Evolutionary conservation across 441 rosid species (phyloP), one percentile per base, ranked within the genome.

Genomic region (Arabidopsis hybrid): DNA sequence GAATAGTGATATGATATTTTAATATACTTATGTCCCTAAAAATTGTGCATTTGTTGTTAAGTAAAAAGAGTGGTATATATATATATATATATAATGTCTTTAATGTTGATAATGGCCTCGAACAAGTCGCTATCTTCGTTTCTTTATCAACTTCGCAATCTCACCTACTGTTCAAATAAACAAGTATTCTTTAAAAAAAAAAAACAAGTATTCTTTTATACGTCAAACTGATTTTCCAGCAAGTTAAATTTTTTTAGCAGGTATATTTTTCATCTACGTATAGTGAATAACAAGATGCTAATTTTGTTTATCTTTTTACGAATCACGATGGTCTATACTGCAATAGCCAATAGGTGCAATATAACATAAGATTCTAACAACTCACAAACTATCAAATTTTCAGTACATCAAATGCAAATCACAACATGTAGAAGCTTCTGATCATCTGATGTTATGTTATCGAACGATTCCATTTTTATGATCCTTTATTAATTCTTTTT

Each of bases 91-190:
- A 26, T 26, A 53, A 12, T 11, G 29, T 29, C 39, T n/a, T 45
- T 3, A 18, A 16, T 8, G 67, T 26, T 62, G 12, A 43, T 29
- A 8, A 3, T 47, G 39, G 43, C 64, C 18, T 72, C 70, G 50
- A 72, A 45, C 40, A 64, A 45, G 58, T 46, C 65, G 59, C 65
- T 57, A 26, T 65, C 16, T 56, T 46, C 31, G 55, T 72, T 32
- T 62, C 56, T 40, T 55, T 13, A 43, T 55, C 45, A 21, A 17
- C 53, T 45, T 45, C 35, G 10, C 53, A 17, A 17, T 45, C 14
- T 43, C 42, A 17, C 43, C n/a, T 17, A 17, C 40, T 64, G 35
- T 46, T 26, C 29, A n/a, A n/a, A n/a, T n/a, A n/a, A n/a, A n/a
- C n/a, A n/a, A n/a, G n/a, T n/a, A n/a, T n/a, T n/a, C n/a, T n/a